A percentile compares a stretch with the other conserved stretches of the same genome.
These are phyloP conservation scores for Pythium dissimile DNA, from an alignment of 352 stramenopile genomes.

Conservation along the genomic window DNA sequence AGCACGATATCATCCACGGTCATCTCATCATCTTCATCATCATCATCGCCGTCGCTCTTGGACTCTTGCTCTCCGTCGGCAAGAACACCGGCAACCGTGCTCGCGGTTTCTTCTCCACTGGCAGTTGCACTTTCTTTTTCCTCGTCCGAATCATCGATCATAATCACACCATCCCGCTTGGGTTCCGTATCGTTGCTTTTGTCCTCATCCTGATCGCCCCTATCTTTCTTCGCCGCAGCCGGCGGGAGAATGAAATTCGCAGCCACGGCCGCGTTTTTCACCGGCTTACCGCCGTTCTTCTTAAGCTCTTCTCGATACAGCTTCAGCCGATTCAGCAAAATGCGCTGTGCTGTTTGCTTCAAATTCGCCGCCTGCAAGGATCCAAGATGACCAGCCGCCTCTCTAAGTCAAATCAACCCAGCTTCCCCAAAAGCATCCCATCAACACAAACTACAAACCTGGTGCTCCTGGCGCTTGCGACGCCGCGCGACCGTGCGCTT, in stretches of 20 bases:
- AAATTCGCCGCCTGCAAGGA: constrained; percentile 71
- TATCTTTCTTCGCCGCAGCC: constrained; percentile 1
- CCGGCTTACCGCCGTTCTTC: constrained; percentile 38
- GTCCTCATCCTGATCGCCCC: constrained; percentile 19
- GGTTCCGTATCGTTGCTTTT: neutral
- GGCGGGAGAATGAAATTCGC: constrained; percentile 51
- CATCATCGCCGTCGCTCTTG: constrained; percentile 19
- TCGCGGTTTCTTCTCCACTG: neutral
- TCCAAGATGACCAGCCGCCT: too few species aligned
- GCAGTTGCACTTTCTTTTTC: neutral
- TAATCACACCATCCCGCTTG: constrained; percentile 12
- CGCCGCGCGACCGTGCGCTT: constrained; percentile 70
- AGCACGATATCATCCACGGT: constrained; percentile 62
- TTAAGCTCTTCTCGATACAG: constrained; percentile 63
- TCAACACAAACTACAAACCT: constrained; percentile 20
- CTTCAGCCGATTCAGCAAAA: constrained; percentile 92
- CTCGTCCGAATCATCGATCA: constrained; percentile 20
- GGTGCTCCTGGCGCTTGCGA: constrained; percentile 60
- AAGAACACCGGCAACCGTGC: neutral
- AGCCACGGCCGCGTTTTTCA: constrained; percentile 35
- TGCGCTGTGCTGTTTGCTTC: constrained; percentile 91
- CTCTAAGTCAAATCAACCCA: too few species aligned
- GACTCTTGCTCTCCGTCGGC: constrained; percentile 4
- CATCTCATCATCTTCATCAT: constrained; percentile 31
- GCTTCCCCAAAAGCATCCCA: too few species aligned